Base-by-base conservation (phyloP, 352 stramenopile genomes). In the Phytophthora meadii region DNA sequence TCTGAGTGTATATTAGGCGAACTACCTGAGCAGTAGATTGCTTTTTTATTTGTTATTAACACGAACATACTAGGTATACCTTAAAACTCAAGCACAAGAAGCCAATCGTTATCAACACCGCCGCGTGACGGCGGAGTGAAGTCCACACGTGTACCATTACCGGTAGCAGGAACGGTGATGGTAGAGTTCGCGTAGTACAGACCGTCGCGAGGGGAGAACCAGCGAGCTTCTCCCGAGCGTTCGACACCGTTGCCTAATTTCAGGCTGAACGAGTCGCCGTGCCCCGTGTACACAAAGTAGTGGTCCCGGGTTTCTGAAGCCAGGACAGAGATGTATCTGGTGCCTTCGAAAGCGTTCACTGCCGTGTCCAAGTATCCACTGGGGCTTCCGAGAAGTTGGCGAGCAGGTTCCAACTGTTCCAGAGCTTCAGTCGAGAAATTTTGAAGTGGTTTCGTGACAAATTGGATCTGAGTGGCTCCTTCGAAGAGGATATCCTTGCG, bases 171-270 rank as follows among this genome's bases (percentile, higher is more conserved):
- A 12, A 67, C 49, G n/a, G 4, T 49, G 8, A 74, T 49, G 2
- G 44, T 59, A 0, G 44, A 60, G 40, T 39, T 53, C 10, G 28
- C 17, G 28, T 55, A 60, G 44, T 57, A 70, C 32, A 61, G 27
- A 0, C 65, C 65, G 48, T 74, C 60, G 15, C 65, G 65, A 40
- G 66, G 54, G 32, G 37, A 63, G 45, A 67, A 74, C 66, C 66
- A 70, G 36, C 54, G 37, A 3, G 48, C 60, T 30, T 1, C 46
- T 12, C 66, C 61, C 4, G 22, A 37, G 24, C 66, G 66, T 19
- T 44, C 61, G 11, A 49, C 45, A 30, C 54, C 54, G 9, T 56
- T 50, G 28, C 19, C 49, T 2, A 70, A 30, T 2, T 70, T 22
- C 9, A 70, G 46, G 40, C 44, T 68, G 45, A 70, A 71, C 10